Evolutionary conservation across 148 eudicot species (phyloP).

Genomic region (Fagopyrum homotropicum): DNA sequence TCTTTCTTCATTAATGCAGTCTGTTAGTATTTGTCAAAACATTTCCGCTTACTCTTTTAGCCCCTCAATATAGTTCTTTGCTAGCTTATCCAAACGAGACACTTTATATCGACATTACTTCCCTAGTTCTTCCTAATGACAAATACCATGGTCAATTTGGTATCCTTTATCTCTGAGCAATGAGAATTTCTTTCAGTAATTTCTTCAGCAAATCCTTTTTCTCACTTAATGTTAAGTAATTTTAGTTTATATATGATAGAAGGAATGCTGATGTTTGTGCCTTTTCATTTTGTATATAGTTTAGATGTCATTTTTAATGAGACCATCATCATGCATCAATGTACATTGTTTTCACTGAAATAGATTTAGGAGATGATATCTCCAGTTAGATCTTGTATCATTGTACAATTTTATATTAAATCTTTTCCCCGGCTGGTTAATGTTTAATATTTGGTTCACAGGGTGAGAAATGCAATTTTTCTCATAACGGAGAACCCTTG

Average conservation of each 20-base stretch:
- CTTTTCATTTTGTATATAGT: neutral
- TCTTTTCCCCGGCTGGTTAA: neutral
- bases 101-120: neutral
- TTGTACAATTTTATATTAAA: neutral
- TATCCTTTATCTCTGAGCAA: neutral
- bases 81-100: neutral
- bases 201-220: neutral
- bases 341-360: neutral
- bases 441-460: slow-evolving; percentile 25
- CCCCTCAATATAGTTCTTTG: neutral
- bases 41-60: neutral
- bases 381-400: neutral
- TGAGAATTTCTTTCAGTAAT: neutral
- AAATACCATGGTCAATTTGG: neutral
- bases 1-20: neutral
- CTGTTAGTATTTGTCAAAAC: neutral
- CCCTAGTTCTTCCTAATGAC: neutral
- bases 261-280: neutral
- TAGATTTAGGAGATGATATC: neutral
- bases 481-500: slow-evolving; percentile 80
- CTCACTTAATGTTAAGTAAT: neutral
- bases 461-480: slow-evolving; percentile 91
- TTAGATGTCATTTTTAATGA: neutral
- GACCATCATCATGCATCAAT: neutral
- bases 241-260: neutral